Conservation (phyloP, 177 flowering plant species). For the Vitis hybrid region DNA sequence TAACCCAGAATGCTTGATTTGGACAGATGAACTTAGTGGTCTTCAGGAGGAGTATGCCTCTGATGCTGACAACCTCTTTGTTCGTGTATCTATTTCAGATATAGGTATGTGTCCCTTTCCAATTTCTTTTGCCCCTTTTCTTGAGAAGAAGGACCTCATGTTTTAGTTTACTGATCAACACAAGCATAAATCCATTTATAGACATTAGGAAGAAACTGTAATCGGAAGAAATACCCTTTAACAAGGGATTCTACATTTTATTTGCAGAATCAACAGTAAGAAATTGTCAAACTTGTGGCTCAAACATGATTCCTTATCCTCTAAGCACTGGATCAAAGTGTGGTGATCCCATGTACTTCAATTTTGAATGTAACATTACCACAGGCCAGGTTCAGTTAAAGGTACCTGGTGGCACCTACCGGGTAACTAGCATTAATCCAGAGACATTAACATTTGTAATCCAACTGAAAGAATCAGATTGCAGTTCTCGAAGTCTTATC, state of each 20-base stretch:
- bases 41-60: conserved; percentile 23
- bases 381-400: conserved; percentile 28
- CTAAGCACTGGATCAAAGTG: conserved; percentile 40
- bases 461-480: conserved; percentile 14
- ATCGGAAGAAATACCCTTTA: too few relatives aligned
- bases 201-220: too few relatives aligned
- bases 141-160: too few relatives aligned
- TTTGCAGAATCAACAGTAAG: conserved; percentile 26
- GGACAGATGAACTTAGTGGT: conserved; percentile 27
- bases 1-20: conserved; percentile 25
- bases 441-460: conserved; percentile 29
- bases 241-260: not conserved
- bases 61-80: conserved; percentile 18
- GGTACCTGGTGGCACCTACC: conserved; percentile 21
- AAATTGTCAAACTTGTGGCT: conserved; percentile 31
- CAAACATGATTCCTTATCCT: conserved; percentile 44
- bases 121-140: not conserved
- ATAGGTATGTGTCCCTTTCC: conserved; percentile 25
- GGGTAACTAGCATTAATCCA: conserved; percentile 23
- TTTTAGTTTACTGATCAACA: too few relatives aligned
- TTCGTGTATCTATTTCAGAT: conserved; percentile 23
- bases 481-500: not conserved
- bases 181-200: too few relatives aligned
- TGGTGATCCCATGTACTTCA: conserved; percentile 36
- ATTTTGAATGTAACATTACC: conserved; percentile 31